These are phyloP conservation scores for Saposhnikovia divaricata DNA, from an alignment of 129 eudicot species.

Conservation along the genomic window DNA sequence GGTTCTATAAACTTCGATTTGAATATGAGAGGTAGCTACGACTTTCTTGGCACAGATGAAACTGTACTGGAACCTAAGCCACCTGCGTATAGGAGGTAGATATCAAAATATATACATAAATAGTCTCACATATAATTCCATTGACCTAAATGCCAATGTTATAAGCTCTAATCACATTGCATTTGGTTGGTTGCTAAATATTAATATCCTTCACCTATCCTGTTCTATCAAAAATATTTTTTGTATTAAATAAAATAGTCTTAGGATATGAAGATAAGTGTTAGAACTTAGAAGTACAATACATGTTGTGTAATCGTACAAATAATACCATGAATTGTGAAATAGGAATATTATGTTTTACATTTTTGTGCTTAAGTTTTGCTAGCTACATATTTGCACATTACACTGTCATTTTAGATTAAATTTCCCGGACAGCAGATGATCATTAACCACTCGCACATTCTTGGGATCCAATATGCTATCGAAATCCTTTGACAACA, in stretches of 20 bases:
- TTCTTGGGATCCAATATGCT: too few relatives aligned
- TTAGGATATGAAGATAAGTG: neutral
- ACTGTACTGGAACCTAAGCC: slow-evolving; percentile 32
- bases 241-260: neutral
- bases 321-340: neutral
- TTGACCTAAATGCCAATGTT: neutral
- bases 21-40: slow-evolving; percentile 65
- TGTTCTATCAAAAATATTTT: neutral
- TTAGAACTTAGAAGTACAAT: neutral
- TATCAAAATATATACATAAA: slow-evolving; percentile 10
- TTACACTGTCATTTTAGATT: neutral
- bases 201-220: neutral
- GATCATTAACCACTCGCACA: too few relatives aligned
- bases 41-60: slow-evolving; percentile 56
- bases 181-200: neutral
- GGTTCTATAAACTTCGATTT: slow-evolving; percentile 63
- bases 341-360: neutral
- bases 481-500: too few relatives aligned
- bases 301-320: neutral
- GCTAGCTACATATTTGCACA: neutral
- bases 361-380: neutral
- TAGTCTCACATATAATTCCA: neutral
- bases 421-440: too few relatives aligned
- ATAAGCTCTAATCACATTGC: neutral
- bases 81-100: slow-evolving; percentile 36